Evolutionary conservation across 768 basidiomycete species (phyloP), one percentile per base, ranked within the genome.

Genomic region (Agrocybe pediades): DNA sequence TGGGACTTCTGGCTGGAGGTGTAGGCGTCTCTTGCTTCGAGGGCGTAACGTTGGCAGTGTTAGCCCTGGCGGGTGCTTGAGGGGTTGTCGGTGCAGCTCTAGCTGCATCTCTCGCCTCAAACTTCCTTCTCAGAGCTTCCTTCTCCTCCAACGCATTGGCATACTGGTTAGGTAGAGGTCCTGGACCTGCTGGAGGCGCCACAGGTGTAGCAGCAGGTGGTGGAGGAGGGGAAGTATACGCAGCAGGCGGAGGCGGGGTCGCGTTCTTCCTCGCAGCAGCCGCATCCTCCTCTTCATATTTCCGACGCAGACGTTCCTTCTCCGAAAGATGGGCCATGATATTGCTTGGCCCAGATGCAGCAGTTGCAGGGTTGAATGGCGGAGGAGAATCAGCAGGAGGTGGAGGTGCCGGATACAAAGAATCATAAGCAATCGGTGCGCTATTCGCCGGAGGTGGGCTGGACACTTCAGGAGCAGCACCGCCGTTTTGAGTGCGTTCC

Each of bases 241-340:
- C 46, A 9, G 57, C 58, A 6, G 60, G 52, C 20, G 53, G 59
- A 9, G 62, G 61, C 40, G 58, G 11, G 17, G 49, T 46, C 21
- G 52, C 45, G 9, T 65, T 64, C 52, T 72, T 69, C 30, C 55
- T 62, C 17, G 67, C 61, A 33, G 76, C 81, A 6, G 80, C 83
- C 16, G 81, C 82, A 62, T 93, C 90, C 51, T 81, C 84, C 6
- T 78, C 82, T 55, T 87, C 90, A 57, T 81, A 88, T 15, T 77
- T 79, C 27, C 79, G 74, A 40, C 86, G 79, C 51, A 91, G 57
- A 19, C 78, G 72, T 62, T 90, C 90, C 66, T 93, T 93, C 67
- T 93, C 91, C 6, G 80, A 71, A 15, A 79, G 60, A 44, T 71
- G 71, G 0, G 77, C 71, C 40, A 55, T 69, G 48, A 65, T 75